A percentile compares a stretch with the other conserved stretches of the same genome.
Conservation (phyloP, 2,329 filamentous ascomycete genomes). For the Diaporthe sp. region DNA sequence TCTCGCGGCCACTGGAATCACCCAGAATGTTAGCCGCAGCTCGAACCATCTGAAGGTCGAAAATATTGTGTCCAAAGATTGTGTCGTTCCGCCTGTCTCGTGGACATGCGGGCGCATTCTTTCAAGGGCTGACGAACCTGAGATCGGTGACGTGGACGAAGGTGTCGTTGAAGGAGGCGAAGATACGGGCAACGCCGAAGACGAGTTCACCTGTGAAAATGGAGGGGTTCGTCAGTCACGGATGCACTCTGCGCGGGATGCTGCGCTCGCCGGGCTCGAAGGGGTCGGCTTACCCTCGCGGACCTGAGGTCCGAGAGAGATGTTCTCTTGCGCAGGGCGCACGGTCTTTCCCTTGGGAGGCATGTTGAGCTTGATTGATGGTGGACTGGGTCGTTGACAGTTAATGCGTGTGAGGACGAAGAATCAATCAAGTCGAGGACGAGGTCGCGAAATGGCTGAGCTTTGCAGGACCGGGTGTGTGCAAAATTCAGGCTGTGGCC, state of each 20-base stretch:
- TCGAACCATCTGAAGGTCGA: slow-evolving; percentile 28
- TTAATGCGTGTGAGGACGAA: slow-evolving; percentile 38
- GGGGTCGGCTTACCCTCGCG: slow-evolving; percentile 81
- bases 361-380: slow-evolving; percentile 73
- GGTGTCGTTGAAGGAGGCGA: slow-evolving; percentile 94
- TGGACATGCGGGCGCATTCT: slow-evolving; percentile 35
- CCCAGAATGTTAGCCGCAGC: slow-evolving; percentile 74
- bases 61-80: neutral
- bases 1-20: slow-evolving; percentile 96
- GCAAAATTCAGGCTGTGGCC: slow-evolving; percentile 36
- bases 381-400: slow-evolving; percentile 44
- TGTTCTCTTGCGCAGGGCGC: slow-evolving; percentile 93
- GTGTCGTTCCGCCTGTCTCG: slow-evolving; percentile 13
- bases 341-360: slow-evolving; percentile 88
- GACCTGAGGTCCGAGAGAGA: slow-evolving; percentile 96
- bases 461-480: slow-evolving; percentile 29
- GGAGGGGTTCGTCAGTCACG: slow-evolving; percentile 43
- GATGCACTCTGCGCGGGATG: slow-evolving; percentile 3
- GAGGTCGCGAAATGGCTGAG: slow-evolving; percentile 9
- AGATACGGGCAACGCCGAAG: slow-evolving; percentile 98
- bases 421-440: slow-evolving; percentile 24
- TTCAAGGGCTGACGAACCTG: slow-evolving; percentile 70
- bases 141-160: slow-evolving; percentile 99
- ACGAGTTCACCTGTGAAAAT: slow-evolving; percentile 84
- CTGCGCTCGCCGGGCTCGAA: neutral